phyloP scores from a whole-genome alignment of 768 basidiomycete genomes.

The Dioszegia crocea region DNA sequence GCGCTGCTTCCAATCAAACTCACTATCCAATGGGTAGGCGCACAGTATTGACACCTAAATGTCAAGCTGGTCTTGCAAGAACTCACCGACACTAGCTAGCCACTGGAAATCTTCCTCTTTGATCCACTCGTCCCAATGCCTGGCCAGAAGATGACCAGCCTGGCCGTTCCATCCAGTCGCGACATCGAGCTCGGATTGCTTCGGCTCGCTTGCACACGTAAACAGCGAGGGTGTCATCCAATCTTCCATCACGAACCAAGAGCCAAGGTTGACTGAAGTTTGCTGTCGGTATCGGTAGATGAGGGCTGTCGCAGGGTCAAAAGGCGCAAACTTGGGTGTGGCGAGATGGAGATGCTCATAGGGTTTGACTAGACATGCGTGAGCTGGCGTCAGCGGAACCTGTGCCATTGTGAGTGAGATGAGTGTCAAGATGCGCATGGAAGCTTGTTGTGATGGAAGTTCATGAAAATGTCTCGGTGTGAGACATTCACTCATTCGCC shows the following conservation, averaged over 20 bases:
- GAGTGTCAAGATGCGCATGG: not conserved
- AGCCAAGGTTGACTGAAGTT: slow-evolving; percentile 63
- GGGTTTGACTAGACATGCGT: slow-evolving; percentile 5
- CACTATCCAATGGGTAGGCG: slow-evolving; percentile 43
- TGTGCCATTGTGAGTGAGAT: not conserved
- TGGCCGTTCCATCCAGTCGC: slow-evolving; percentile 59
- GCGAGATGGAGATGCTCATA: slow-evolving; percentile 40
- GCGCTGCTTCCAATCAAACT: not conserved
- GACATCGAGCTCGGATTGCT: slow-evolving; percentile 62
- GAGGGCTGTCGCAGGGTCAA: slow-evolving; percentile 55
- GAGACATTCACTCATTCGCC: not conserved
- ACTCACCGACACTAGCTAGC: slow-evolving; percentile 33
- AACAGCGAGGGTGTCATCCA: slow-evolving; percentile 73
- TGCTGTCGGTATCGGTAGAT: slow-evolving; percentile 64
- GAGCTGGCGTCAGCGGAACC: not conserved
- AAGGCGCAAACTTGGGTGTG: slow-evolving; percentile 52
- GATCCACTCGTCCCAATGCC: slow-evolving; percentile 47
- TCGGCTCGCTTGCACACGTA: slow-evolving; percentile 56
- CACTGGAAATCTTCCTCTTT: slow-evolving; percentile 42
- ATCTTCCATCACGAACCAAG: slow-evolving; percentile 68
- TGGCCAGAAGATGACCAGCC: slow-evolving; percentile 31
- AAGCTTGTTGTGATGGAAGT: not conserved
- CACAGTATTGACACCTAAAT: slow-evolving; percentile 41
- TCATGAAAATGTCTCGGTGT: not conserved
- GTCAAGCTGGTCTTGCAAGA: not conserved